Evolutionary conservation across 2,329 filamentous ascomycete genomes (phyloP).

Genomic region (Allantophomopsis lycopodina): DNA sequence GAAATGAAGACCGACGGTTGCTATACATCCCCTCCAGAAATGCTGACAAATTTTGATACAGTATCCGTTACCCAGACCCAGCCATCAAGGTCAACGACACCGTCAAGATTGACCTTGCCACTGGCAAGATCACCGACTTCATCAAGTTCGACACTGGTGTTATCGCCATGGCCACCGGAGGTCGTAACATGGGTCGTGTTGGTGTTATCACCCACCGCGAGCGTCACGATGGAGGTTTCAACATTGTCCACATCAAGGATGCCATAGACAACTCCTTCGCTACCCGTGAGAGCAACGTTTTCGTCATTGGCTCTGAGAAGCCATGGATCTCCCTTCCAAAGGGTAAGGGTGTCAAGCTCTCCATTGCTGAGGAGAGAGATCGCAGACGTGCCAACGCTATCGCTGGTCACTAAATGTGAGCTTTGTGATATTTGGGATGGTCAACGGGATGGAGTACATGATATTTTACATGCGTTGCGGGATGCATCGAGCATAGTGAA

Average conservation of each 20-base stretch:
- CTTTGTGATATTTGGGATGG: conserved; percentile 11
- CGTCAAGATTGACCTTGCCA: conserved; percentile 95
- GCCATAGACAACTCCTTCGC: conserved; percentile 99
- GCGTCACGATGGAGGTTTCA: conserved; percentile 99
- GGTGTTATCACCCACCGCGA: conserved; percentile 99
- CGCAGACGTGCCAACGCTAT: conserved; percentile 61
- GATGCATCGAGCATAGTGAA: conserved; percentile 16
- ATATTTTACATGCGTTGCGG: conserved; percentile 9
- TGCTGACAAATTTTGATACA: conserved; percentile 28
- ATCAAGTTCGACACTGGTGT: conserved; percentile 98
- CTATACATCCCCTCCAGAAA: conserved; percentile 14
- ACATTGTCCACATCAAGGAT: conserved; percentile 99
- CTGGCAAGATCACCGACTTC: conserved; percentile 96
- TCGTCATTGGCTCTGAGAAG: conserved; percentile 97
- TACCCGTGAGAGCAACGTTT: conserved; percentile 98
- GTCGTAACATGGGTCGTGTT: conserved; percentile 99
- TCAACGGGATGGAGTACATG: conserved; percentile 15
- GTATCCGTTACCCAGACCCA: conserved; percentile 98
- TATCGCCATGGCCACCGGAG: conserved; percentile 97
- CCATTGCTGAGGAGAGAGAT: conserved; percentile 98
- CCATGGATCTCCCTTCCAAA: conserved; percentile 99
- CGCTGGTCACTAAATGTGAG: conserved; percentile 16
- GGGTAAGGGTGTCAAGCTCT: conserved; percentile 99
- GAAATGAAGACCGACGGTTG: conserved; percentile 18
- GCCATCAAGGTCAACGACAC: conserved; percentile 99